Conservation (phyloP, 495 filamentous ascomycete genomes). For the Rhypophila decipiens region DNA sequence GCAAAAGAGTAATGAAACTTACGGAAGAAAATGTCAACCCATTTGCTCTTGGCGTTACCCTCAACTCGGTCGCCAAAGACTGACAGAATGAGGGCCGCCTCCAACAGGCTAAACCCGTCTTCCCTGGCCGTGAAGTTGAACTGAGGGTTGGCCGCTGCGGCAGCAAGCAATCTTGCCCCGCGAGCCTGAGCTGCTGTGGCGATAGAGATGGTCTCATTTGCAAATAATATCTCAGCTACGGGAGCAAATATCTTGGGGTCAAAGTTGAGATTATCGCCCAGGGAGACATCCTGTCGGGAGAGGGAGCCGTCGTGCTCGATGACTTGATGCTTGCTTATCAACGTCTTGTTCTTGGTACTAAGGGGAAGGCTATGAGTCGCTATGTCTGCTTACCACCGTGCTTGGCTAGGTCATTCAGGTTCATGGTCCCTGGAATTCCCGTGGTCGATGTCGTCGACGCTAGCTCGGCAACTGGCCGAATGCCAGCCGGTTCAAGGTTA, state of each 20-base stretch:
- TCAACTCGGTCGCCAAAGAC: conserved; percentile 11
- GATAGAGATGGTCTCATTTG: conserved; percentile 10
- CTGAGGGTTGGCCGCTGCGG: conserved; percentile 12
- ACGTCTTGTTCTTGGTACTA: not conserved
- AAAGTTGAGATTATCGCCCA: conserved; percentile 14
- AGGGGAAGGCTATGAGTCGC: no score
- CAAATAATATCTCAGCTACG: not conserved
- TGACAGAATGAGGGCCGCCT: conserved; percentile 19
- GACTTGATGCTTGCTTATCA: no score
- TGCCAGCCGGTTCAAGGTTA: conserved; percentile 2
- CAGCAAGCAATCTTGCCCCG: conserved; percentile 5
- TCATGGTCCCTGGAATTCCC: conserved; percentile 12
- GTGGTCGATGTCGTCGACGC: conserved; percentile 9
- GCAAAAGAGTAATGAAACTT: conserved; percentile 3
- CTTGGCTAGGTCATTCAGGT: conserved; percentile 13
- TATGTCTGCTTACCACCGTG: conserved; percentile 15
- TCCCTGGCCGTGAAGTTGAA: conserved; percentile 15
- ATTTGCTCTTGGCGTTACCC: conserved; percentile 11
- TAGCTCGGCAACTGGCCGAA: conserved; percentile 1
- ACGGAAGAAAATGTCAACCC: conserved; percentile 15
- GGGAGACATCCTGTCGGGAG: conserved; percentile 12
- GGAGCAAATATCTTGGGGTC: conserved; percentile 15
- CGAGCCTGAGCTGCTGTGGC: conserved; percentile 10
- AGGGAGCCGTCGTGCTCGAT: conserved; percentile 17
- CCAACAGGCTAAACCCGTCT: conserved; percentile 11